Base-by-base conservation (phyloP, 2,329 filamentous ascomycete genomes). In the Drechmeria coniospora region DNA sequence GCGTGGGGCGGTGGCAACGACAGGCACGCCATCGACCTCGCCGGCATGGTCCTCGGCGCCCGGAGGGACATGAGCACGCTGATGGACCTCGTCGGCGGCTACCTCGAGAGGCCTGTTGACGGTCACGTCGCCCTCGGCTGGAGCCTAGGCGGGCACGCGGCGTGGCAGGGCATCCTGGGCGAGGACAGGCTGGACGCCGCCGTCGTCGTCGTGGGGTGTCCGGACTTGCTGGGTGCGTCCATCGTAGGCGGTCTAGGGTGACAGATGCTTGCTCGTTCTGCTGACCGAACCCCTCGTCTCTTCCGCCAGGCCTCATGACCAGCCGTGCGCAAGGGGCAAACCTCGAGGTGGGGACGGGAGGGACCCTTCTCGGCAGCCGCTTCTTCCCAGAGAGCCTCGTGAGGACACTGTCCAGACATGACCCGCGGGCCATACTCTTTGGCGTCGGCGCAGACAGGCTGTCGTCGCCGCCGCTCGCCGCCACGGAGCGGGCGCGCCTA, bases 21-120 rank as follows among this genome's bases (percentile, higher is more conserved):
- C 20, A 68, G 63, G 6, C 90, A 95, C 56, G 87, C 84, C 0
- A 73, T 82, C 46, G 90, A 98, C 51, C 93, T 98, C 84, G 84
- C 90, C 47, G 74, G 70, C 17, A 70, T 73, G 35, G 77, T 86
- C 33, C 68, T 71, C 52, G 65, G 69, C 28, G 87, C 80, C 0
- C 77, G 79, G 10, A 54, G 59, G n/a, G 87, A 95, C 49, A 74
- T 77, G 19, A 70, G 66, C 11, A 61, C 75, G 8, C 56, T 95
- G 35, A 76, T 95, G 38, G 77, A 84, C 41, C 68, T 83, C 31
- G 58, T 92, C 2, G 70, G 71, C n/a, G 73, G 73, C 1, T 92
- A 86, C 45, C 55, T 90, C 14, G 38, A 45, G 11, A 50, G 56
- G 21, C 42, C 41, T 22, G 57, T 69, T 13, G 64, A 70, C 36